phyloP scores from a whole-genome alignment of 352 stramenopile genomes.

The Phytophthora niederhauseri region DNA sequence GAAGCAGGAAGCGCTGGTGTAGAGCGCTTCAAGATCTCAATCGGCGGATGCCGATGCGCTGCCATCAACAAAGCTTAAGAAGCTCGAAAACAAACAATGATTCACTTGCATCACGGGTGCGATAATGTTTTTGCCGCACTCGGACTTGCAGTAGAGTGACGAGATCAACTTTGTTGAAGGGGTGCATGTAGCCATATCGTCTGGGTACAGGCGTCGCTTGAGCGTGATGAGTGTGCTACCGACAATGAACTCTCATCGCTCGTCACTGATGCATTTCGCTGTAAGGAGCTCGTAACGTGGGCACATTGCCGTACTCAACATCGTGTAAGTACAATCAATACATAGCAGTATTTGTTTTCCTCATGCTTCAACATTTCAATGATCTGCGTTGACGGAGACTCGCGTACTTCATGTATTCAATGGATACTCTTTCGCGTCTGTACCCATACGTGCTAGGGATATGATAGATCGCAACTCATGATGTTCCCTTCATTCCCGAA shows the following conservation, averaged over 20 bases:
- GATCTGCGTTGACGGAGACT: neutral
- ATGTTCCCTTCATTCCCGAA: neutral
- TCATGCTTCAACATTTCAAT: neutral
- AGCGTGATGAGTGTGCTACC: neutral
- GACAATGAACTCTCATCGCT: neutral
- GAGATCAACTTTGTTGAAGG: neutral
- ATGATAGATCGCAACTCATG: neutral
- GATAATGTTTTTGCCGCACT: no score
- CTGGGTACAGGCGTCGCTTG: neutral
- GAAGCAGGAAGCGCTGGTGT: conserved; percentile 45
- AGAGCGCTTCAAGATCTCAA: conserved; percentile 7
- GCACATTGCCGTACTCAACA: neutral
- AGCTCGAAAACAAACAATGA: no score
- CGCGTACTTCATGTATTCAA: neutral
- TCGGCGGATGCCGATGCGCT: no score
- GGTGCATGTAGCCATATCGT: neutral
- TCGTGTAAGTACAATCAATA: neutral
- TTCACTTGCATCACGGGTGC: no score
- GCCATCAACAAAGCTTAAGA: no score
- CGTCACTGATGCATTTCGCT: neutral
- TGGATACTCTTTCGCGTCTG: neutral
- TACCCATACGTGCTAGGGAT: conserved; percentile 1
- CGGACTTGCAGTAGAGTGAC: neutral
- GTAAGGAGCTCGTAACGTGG: neutral
- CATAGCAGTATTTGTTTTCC: neutral